Percentiles rank a stretch among this genome's conserved stretches.
phyloP scores from a whole-genome alignment of 1,284 basidiomycete species.

The Cerrena zonata region DNA sequence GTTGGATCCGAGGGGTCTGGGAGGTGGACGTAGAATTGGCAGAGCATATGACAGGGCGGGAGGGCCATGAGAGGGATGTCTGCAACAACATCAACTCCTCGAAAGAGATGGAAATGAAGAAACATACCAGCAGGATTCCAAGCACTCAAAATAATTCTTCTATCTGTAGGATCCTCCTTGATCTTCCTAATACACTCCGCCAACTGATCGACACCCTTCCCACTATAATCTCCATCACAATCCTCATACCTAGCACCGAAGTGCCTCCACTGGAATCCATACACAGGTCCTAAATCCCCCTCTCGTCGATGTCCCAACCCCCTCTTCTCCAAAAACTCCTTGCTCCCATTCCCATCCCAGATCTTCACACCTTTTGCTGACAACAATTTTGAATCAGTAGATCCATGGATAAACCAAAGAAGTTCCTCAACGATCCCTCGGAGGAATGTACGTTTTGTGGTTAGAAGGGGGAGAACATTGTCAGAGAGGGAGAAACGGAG shows the following conservation, averaged over 20 bases:
- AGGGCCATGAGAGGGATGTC: constrained; percentile 93
- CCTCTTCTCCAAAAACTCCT: constrained; percentile 79
- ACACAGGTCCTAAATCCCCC: constrained; percentile 94
- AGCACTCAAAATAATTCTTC: constrained; percentile 91
- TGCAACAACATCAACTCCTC: constrained; percentile 25
- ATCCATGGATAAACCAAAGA: constrained; percentile 89
- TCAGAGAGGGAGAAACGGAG: constrained; percentile 81
- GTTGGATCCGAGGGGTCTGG: constrained; percentile 52
- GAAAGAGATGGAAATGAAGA: background rate
- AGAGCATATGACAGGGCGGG: constrained; percentile 97
- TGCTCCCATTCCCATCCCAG: constrained; percentile 95
- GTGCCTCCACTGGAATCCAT: constrained; percentile 98
- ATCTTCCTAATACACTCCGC: constrained; percentile 86
- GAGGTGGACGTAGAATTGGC: constrained; percentile 95
- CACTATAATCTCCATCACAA: constrained; percentile 78
- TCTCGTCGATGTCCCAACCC: constrained; percentile 81
- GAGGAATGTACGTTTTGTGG: constrained; percentile 91
- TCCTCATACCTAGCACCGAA: constrained; percentile 88
- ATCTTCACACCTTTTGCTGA: constrained; percentile 87
- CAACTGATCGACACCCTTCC: constrained; percentile 92
- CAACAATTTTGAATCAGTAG: constrained; percentile 77
- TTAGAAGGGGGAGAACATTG: constrained; percentile 78
- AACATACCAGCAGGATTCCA: constrained; percentile 92
- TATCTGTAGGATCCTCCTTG: constrained; percentile 87
- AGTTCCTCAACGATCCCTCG: constrained; percentile 92